phyloP scores from a whole-genome alignment of 2,329 filamentous ascomycete genomes.

The Thelonectria rubi region DNA sequence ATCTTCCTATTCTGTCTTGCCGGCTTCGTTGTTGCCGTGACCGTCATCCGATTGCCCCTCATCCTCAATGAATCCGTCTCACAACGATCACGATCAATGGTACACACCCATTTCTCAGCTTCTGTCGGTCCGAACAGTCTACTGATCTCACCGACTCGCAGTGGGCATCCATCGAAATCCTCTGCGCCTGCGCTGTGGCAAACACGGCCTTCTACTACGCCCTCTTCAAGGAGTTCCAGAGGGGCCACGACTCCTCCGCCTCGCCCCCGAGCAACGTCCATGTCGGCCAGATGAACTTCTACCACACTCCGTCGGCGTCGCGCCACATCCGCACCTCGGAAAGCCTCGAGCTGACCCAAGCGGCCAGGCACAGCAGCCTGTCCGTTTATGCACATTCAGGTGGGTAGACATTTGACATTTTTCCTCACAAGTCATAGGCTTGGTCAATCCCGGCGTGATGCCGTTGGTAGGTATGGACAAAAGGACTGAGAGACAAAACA shows the following conservation, averaged over 20 bases:
- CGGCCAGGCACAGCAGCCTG: not conserved
- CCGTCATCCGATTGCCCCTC: constrained; percentile 43
- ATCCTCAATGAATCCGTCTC: constrained; percentile 43
- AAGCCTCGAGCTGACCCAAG: not conserved
- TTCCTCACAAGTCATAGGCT: not conserved
- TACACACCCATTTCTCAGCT: constrained; percentile 7
- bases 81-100: constrained; percentile 44
- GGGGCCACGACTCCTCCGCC: constrained; percentile 34
- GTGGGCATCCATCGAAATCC: constrained; percentile 48
- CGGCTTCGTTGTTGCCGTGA: constrained; percentile 41
- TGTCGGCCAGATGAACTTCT: constrained; percentile 19
- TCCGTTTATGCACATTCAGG: not conserved
- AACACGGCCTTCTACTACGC: constrained; percentile 46
- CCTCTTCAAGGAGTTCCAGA: constrained; percentile 39
- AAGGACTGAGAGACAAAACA: not conserved
- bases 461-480: not conserved
- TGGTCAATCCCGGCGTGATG: not conserved
- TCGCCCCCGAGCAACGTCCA: not conserved
- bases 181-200: constrained; percentile 45
- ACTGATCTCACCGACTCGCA: constrained; percentile 10
- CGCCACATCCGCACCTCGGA: not conserved
- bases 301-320: not conserved
- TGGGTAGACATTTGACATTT: not conserved
- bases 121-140: not conserved
- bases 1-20: constrained; percentile 43